phyloP scores from a whole-genome alignment of 768 basidiomycete species.

The Termitomyces sp. region DNA sequence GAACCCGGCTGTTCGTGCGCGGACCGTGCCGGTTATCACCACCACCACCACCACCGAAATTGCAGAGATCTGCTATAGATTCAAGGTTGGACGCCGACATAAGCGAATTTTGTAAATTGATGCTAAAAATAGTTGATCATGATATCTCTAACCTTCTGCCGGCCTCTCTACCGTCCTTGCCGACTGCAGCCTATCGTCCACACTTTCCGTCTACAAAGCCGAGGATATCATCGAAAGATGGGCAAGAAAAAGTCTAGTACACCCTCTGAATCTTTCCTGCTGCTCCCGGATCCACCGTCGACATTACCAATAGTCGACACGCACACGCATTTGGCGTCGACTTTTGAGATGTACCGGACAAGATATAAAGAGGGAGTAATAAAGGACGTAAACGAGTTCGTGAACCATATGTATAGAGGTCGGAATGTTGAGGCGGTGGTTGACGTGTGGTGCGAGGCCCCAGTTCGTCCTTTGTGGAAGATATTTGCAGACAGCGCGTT shows the following conservation, averaged over 20 bases:
- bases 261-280: conserved; percentile 29
- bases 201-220: not conserved
- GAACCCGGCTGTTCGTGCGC: too few species aligned
- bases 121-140: conserved; percentile 4
- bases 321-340: conserved; percentile 79
- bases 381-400: conserved; percentile 62
- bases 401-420: conserved; percentile 52
- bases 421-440: conserved; percentile 63
- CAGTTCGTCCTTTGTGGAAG: conserved; percentile 57
- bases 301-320: conserved; percentile 63
- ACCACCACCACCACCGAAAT: too few species aligned
- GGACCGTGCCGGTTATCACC: too few species aligned
- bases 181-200: not conserved
- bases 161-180: not conserved
- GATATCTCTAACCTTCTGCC: conserved; percentile 4
- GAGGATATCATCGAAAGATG: conserved; percentile 20
- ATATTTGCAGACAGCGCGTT: conserved; percentile 72
- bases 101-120: not conserved
- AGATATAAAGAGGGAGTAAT: conserved; percentile 58
- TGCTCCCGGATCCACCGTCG: conserved; percentile 33
- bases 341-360: conserved; percentile 54
- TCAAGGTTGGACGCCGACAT: not conserved
- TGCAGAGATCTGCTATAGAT: not conserved
- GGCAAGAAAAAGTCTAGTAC: conserved; percentile 34
- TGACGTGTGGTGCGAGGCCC: conserved; percentile 89